phyloP scores from a whole-genome alignment of 495 filamentous ascomycete species.

The Xylaria palmicola region DNA sequence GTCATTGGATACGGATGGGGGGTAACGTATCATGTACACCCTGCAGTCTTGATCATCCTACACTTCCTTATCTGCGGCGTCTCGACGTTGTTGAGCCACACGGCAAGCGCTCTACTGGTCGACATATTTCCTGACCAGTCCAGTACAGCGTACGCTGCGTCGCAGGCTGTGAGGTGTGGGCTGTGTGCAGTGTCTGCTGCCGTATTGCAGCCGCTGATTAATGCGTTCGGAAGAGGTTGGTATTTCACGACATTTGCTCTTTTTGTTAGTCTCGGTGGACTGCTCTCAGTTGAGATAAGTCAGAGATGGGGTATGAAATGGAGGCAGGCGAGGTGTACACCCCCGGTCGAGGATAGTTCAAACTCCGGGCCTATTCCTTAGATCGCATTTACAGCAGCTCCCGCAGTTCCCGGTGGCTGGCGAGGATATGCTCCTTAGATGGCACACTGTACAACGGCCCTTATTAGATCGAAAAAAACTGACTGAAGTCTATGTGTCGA shows the following conservation, averaged over 20 bases:
- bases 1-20: background rate
- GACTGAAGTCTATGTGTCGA: too few relatives aligned
- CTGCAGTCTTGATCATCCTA: constrained; percentile 19
- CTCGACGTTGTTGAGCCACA: constrained; percentile 7
- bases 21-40: background rate
- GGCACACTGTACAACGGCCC: too few relatives aligned
- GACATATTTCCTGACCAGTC: constrained; percentile 24
- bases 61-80: constrained; percentile 19
- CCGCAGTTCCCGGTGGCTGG: too few relatives aligned
- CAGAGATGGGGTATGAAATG: background rate
- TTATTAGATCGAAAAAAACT: too few relatives aligned
- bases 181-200: constrained; percentile 21
- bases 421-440: too few relatives aligned
- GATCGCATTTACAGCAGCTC: too few relatives aligned
- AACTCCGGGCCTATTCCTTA: background rate
- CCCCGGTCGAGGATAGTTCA: background rate
- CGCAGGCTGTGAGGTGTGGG: constrained; percentile 21
- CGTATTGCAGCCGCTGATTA: constrained; percentile 23
- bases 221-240: constrained; percentile 22
- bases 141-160: constrained; percentile 23
- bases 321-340: background rate
- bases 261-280: background rate
- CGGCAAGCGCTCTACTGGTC: constrained; percentile 21
- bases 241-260: constrained; percentile 25
- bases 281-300: background rate